Base-by-base conservation (phyloP, 2,329 filamentous ascomycete species). In the Didymella glomerata region DNA sequence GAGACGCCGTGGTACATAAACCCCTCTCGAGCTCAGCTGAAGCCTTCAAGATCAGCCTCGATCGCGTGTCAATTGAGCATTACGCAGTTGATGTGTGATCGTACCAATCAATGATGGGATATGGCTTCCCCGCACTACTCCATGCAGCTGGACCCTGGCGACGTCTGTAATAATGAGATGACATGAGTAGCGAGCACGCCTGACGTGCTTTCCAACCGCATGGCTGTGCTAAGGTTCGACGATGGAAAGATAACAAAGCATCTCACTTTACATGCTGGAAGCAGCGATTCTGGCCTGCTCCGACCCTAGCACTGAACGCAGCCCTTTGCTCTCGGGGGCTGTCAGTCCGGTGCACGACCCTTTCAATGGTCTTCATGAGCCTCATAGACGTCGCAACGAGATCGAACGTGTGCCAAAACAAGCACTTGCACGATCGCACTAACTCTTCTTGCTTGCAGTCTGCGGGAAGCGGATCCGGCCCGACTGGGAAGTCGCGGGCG, bases 31-130 rank as follows among this genome's bases (percentile, higher is more conserved):
- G 58, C 63, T 67, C 63, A 63, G 38, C 57, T 54, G 56, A 54
- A 55, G 28, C 49, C 60, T 6, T 62, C 36, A 59, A 25, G 18
- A 16, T 13, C 28, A 38, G 9, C 48, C 56, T 60, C 65, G 68
- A 69, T 63, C 63, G 55, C 62, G 57, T 68, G 66, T 66, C 67
- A 66, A 65, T 65, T 63, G 68, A 70, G 60, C 57, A 71, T 72
- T 74, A 76, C 70, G 70, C 65, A 68, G 65, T 62, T 53, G 61
- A 65, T 66, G 54, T 48, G 16, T 54, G 66, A 75, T 76, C 74
- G 72, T 70, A 59, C 75, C 75, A 77, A 76, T 77, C 61, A 71
- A 62, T 60, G 52, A 28, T 38, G 44, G 53, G n/a, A 10, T 54
- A 38, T 24, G 60, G 60, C 64, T 75, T 68, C 75, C 75, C 75